These are phyloP conservation scores for Protomyces inundatus DNA, from an alignment of 1,139 yeast species.

Conservation along the genomic window DNA sequence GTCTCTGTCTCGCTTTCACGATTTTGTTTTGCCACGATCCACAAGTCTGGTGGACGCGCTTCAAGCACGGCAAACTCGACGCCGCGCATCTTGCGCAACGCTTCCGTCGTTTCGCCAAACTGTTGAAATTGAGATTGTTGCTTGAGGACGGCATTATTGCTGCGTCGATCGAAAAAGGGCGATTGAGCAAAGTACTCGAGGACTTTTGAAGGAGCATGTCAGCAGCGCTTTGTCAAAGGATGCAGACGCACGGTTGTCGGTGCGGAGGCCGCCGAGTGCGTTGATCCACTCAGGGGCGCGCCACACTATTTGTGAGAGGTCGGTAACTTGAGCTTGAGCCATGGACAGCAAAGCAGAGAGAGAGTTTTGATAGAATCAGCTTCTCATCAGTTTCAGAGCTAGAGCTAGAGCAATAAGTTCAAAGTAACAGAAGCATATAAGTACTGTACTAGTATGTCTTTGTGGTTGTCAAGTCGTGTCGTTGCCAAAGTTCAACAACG, in stretches of 20 bases:
- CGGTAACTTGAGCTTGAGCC: not conserved
- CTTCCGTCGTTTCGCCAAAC: constrained; percentile 46
- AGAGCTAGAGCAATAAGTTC: too few species aligned
- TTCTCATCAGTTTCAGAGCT: too few species aligned
- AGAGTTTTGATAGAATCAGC: too few species aligned
- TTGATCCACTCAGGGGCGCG: constrained; percentile 24
- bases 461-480: not conserved
- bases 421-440: too few species aligned
- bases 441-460: too few species aligned
- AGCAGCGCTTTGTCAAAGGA: not conserved
- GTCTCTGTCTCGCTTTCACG: constrained; percentile 51
- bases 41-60: constrained; percentile 81
- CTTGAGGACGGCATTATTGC: constrained; percentile 87
- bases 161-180: constrained; percentile 89
- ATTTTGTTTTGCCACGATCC: constrained; percentile 81
- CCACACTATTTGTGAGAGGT: constrained; percentile 17
- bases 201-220: constrained; percentile 35
- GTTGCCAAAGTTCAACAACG: not conserved
- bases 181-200: constrained; percentile 87
- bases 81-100: constrained; percentile 74
- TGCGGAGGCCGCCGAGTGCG: constrained; percentile 19
- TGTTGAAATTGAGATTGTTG: constrained; percentile 92
- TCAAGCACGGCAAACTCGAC: constrained; percentile 72
- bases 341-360: too few species aligned
- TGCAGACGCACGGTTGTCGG: constrained; percentile 7